Evolutionary conservation across 2,329 filamentous ascomycete species (phyloP).

Genomic region (Sphaerulina vaccinii): DNA sequence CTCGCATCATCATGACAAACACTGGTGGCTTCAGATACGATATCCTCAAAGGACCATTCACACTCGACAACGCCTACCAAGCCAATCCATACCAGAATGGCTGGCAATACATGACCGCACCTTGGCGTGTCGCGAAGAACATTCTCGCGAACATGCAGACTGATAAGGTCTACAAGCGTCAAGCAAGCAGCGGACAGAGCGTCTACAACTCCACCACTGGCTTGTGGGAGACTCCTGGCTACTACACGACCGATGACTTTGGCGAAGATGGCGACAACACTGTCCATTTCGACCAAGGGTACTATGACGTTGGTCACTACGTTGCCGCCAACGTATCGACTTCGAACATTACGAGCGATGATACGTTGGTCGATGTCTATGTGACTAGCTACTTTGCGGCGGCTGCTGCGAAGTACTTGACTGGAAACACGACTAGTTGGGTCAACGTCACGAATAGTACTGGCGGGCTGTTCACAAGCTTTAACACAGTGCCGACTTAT

Average conservation of each 20-base stretch:
- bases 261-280: conserved; percentile 59
- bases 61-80: conserved; percentile 54
- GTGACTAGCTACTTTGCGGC: conserved; percentile 23
- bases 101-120: conserved; percentile 51
- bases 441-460: conserved; percentile 25
- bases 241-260: conserved; percentile 58
- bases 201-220: conserved; percentile 20
- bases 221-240: conserved; percentile 45
- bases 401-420: conserved; percentile 21
- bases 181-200: conserved; percentile 9
- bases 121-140: conserved; percentile 24
- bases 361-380: conserved; percentile 24
- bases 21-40: conserved; percentile 63
- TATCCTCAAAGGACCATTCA: conserved; percentile 62
- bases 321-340: conserved; percentile 25
- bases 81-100: conserved; percentile 56
- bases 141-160: conserved; percentile 31
- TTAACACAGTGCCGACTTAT: conserved; percentile 21
- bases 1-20: conserved; percentile 60
- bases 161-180: conserved; percentile 24
- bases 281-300: conserved; percentile 40
- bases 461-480: conserved; percentile 20
- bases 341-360: conserved; percentile 21
- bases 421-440: conserved; percentile 23
- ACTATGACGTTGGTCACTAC: conserved; percentile 18